phyloP scores from a whole-genome alignment of 148 eudicot species.

The Hydrangea macrophylla region DNA sequence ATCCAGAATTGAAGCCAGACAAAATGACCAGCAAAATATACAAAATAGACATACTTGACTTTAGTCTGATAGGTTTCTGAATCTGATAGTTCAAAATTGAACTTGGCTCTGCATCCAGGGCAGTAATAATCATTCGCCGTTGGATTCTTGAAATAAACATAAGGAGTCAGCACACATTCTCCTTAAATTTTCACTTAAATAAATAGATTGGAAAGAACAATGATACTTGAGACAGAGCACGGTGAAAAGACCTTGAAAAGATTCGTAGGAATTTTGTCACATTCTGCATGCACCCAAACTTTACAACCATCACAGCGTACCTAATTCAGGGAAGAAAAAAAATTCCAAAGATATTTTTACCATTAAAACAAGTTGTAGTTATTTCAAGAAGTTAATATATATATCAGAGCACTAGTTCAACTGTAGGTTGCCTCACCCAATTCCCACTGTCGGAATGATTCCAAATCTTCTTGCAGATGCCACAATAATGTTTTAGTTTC shows the following conservation, averaged over 20 bases:
- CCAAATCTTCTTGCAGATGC: constrained; percentile 74
- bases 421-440: constrained; percentile 52
- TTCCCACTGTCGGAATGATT: constrained; percentile 58
- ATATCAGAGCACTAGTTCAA: neutral
- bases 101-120: constrained; percentile 79
- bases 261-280: constrained; percentile 69
- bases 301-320: constrained; percentile 79
- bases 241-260: constrained; percentile 48
- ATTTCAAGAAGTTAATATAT: neutral
- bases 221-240: neutral
- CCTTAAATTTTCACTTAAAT: neutral
- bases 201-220: neutral
- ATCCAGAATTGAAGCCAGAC: neutral
- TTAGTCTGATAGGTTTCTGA: constrained; percentile 52
- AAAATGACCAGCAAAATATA: constrained; percentile 8
- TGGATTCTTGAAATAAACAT: constrained; percentile 58
- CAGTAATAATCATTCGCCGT: constrained; percentile 65
- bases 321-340: too few relatives aligned
- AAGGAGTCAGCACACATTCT: too few relatives aligned
- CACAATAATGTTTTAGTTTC: constrained; percentile 66
- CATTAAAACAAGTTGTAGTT: neutral
- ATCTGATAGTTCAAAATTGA: constrained; percentile 78
- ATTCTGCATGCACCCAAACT: constrained; percentile 77
- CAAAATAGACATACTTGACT: constrained; percentile 40
- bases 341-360: too few relatives aligned